phyloP scores from a whole-genome alignment of 2,329 filamentous ascomycete genomes.

The Fusarium buharicum region DNA sequence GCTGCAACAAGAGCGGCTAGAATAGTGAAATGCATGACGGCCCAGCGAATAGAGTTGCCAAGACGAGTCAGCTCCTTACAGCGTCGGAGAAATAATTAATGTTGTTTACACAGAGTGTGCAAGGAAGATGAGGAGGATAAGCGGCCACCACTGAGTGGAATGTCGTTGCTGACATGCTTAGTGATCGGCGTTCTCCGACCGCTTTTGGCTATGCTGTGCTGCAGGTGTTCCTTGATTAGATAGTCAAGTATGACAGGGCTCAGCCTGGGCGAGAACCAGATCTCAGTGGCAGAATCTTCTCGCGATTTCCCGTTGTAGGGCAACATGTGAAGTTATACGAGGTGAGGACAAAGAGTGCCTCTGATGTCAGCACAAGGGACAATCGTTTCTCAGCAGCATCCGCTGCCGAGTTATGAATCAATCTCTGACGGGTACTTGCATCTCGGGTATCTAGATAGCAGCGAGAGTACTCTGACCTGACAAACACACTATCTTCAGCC shows the following conservation, averaged over 20 bases:
- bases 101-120: not conserved
- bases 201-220: conserved; percentile 2
- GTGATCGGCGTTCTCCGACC: conserved; percentile 11
- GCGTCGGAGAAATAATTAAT: not conserved
- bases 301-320: not conserved
- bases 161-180: conserved; percentile 10
- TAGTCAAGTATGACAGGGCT: conserved; percentile 2
- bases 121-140: not conserved
- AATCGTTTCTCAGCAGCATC: not conserved
- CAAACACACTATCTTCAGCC: not conserved
- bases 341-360: not conserved
- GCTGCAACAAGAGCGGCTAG: conserved; percentile 10
- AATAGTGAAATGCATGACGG: conserved; percentile 21
- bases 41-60: not conserved
- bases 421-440: not conserved
- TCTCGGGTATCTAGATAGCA: not conserved
- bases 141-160: not conserved
- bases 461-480: fast-evolving
- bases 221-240: conserved; percentile 10
- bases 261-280: conserved; percentile 3
- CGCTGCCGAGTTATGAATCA: not conserved
- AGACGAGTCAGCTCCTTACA: not conserved
- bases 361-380: conserved; percentile 3
- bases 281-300: not conserved
- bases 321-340: not conserved